Base-by-base conservation (phyloP, 495 filamentous ascomycete species). In the Neurospora sp. region DNA sequence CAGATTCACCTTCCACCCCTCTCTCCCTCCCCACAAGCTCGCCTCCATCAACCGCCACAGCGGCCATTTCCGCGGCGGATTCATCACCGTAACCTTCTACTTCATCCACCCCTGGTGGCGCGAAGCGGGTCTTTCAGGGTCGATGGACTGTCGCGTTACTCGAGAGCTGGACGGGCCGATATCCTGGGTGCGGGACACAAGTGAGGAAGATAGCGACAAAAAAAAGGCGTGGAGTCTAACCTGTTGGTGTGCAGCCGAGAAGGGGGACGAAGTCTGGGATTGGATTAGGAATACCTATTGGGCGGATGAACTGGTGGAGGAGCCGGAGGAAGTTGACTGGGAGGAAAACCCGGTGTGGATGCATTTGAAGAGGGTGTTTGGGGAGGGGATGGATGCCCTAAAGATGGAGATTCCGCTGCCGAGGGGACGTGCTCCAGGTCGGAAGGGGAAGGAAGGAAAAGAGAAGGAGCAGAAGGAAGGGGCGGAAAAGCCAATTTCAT, bases 91-190 rank as follows among this genome's bases (percentile, higher is more conserved):
- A 1, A 62, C 54, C 23, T 62, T 35, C 2, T 62, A 62, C 7
- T 87, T 81, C 72, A 37, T 73, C 1, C 71, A 72, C 0, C 82
- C 85, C 2, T 87, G 77, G 74, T 87, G 86, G 86, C 76, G 75
- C 1, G 72, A 79, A 1, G 48, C 69, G 1, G 75, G 76, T 2
- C 76, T 76, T 48, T 78, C 72, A 72, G 82, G 84, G 16, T 82
- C 83, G 0, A 77, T 84, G 31, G 75, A 76, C 1, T 80, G 80
- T 9, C 54, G 54, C 3, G 54, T 62, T 9, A 16, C 27, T 1
- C 12, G 2, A 0, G 18, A 79, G 76, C 0, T 81, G 78, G 37
- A 74, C 44, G 85, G 83, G 0, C 85, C 85, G 0, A 80, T 79
- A 1, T 69, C 76, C 2, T 80, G 87, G 16, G 76, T 79, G 2